Percentiles rank a stretch among this genome's conserved stretches.
phyloP scores from a whole-genome alignment of 805 yeast genomes.

The Dipodascopsis uninucleata region DNA sequence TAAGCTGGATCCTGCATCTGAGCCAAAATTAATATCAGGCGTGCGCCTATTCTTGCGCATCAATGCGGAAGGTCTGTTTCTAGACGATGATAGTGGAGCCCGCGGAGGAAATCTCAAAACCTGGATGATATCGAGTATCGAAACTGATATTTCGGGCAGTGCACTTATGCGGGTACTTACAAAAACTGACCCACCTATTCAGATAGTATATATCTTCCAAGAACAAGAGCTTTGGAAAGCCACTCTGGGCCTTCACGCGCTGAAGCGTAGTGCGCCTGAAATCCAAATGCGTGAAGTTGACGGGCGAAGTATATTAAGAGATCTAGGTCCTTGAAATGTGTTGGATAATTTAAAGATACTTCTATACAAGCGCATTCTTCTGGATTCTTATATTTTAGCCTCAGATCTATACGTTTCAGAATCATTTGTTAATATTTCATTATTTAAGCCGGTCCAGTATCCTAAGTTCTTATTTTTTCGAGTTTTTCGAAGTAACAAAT shows the following conservation, averaged over 20 bases:
- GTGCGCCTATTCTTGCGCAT: conserved; percentile 12
- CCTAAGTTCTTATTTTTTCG: neutral
- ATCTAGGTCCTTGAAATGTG: neutral
- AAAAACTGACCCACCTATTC: conserved; percentile 18
- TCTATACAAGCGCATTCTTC: too few species aligned
- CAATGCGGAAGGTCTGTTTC: conserved; percentile 14
- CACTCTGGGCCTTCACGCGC: conserved; percentile 20
- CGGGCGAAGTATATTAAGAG: conserved; percentile 10
- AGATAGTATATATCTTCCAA: conserved; percentile 16
- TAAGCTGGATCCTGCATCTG: conserved; percentile 4
- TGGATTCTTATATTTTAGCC: too few species aligned
- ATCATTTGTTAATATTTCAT: neutral
- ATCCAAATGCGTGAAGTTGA: conserved; percentile 16
- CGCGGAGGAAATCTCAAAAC: conserved; percentile 19
- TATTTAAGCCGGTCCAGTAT: neutral
- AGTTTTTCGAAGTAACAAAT: neutral
- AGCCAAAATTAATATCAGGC: conserved; percentile 11
- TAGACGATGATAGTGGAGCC: conserved; percentile 14
- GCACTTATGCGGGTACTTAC: conserved; percentile 21
- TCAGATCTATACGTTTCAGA: too few species aligned
- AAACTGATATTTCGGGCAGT: conserved; percentile 15
- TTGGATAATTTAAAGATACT: neutral
- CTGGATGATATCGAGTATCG: conserved; percentile 22
- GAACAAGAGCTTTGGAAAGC: conserved; percentile 19
- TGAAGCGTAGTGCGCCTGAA: conserved; percentile 14